These are phyloP conservation scores for Osmanthus fragrans DNA, from an alignment of 257 asterid genomes.

Conservation along the genomic window DNA sequence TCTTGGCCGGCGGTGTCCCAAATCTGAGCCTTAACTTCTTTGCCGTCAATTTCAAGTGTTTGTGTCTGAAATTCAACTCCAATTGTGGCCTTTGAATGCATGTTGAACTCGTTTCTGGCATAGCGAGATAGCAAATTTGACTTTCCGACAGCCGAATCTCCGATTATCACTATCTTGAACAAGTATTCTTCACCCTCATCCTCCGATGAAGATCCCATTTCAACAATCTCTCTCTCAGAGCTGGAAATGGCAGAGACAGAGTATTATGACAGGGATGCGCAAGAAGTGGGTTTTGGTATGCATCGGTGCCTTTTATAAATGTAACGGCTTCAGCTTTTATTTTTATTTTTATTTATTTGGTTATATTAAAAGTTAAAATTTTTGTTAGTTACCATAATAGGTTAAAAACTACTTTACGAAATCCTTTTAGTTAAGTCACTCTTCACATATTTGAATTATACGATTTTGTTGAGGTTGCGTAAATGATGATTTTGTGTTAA, in stretches of 20 bases:
- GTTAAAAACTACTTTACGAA: too few relatives aligned
- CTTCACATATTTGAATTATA: too few relatives aligned
- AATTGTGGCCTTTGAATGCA: slow-evolving; percentile 66
- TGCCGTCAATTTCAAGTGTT: slow-evolving; percentile 65
- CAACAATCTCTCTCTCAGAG: background rate
- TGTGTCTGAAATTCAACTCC: slow-evolving; percentile 84
- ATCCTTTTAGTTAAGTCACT: too few relatives aligned
- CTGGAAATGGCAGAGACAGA: background rate
- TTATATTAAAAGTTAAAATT: too few relatives aligned
- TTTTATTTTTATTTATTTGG: background rate
- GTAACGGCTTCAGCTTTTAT: background rate
- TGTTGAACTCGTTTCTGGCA: slow-evolving; percentile 68
- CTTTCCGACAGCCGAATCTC: slow-evolving; percentile 75
- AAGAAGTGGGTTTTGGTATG: background rate
- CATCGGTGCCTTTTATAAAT: too few relatives aligned
- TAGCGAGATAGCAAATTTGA: slow-evolving; percentile 68
- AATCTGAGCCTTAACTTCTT: slow-evolving; percentile 81
- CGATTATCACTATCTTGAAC: slow-evolving; percentile 70
- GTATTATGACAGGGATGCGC: background rate
- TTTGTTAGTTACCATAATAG: too few relatives aligned
- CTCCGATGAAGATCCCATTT: slow-evolving; percentile 58
- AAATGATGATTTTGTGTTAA: too few relatives aligned
- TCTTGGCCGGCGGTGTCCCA: slow-evolving; percentile 87
- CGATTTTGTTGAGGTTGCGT: too few relatives aligned
- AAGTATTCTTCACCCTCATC: slow-evolving; percentile 75